Evolutionary conservation across 305 asterid species (phyloP), one percentile per base, ranked within the genome.

Genomic region (Fraxinus sp.): DNA sequence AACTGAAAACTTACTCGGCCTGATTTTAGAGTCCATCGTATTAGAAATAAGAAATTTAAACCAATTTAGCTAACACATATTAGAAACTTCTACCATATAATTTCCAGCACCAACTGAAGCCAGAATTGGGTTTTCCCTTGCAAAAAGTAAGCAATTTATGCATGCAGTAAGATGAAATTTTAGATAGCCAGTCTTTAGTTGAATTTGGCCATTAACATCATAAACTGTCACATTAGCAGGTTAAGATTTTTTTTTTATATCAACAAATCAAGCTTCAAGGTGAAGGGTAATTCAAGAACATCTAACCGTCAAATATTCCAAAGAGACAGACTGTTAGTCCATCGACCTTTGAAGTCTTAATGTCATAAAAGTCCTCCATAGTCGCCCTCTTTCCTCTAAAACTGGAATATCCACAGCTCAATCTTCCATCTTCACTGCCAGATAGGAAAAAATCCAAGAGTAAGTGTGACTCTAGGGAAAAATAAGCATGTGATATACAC

Each of bases 351-450:
- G 97, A 87, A 82, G 91, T 89, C 90, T 94, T 94, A 74, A 91
- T 92, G 88, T 93, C 99, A 84, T 88, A 97, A 81, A 93, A 97
- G 84, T 97, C 99, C 92, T 97, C 99, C 99, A 97, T 94, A 92
- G 87, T 94, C 70, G 94, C 92, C 87, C 99, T 91, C 89, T 93
- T 97, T 79, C 99, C 99, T 89, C 98, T 92, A 83, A 92, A 97
- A 85, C 98, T 97, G 81, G 99, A 90, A 89, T 91, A 94, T 33
- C 99, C 99, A 79, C 97, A 94, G 79, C 95, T 91, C 86, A 94
- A 86, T 74, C 84, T 88, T 84, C 97, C 97, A 86, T 94, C 98
- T 79, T 93, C 96, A 70, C 98, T 97, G 98, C 86, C 91, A 87
- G 85, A 76, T 76, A 85, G 84, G 79, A 83, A 85, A 87, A 72